phyloP scores from a whole-genome alignment of 805 yeast species.

The Geotrichum ghanense region DNA sequence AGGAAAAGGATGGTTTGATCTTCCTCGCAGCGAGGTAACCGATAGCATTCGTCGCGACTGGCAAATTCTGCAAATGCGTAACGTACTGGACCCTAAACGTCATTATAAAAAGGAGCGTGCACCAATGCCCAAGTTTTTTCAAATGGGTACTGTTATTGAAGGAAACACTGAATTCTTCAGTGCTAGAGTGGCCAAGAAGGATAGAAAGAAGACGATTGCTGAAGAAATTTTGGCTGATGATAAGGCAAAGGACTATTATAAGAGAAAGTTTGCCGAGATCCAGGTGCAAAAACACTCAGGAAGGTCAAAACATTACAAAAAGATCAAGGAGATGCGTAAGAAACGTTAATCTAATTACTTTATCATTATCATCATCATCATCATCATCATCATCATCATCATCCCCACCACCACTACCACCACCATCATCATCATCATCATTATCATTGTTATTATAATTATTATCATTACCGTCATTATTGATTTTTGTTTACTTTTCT shows the following conservation, averaged over 20 bases:
- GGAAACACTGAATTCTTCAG: slow-evolving; percentile 71
- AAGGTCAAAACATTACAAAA: slow-evolving; percentile 54
- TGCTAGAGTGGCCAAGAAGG: slow-evolving; percentile 52
- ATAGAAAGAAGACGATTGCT: slow-evolving; percentile 67
- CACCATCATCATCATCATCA: too few relatives aligned
- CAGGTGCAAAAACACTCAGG: slow-evolving; percentile 57
- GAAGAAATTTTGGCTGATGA: slow-evolving; percentile 73
- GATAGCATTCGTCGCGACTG: slow-evolving; percentile 66
- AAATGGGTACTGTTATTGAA: slow-evolving; percentile 79
- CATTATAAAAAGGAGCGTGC: slow-evolving; percentile 82
- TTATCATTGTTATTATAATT: too few relatives aligned
- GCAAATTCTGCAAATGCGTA: slow-evolving; percentile 69
- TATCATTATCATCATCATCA: too few relatives aligned
- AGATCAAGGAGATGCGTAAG: slow-evolving; percentile 48
- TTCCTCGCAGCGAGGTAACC: slow-evolving; percentile 69
- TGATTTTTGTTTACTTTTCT: too few relatives aligned
- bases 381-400: too few relatives aligned
- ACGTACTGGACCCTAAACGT: slow-evolving; percentile 88
- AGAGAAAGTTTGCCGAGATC: slow-evolving; percentile 71
- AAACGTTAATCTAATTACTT: slow-evolving; percentile 23
- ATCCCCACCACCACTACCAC: too few relatives aligned
- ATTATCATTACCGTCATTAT: too few relatives aligned
- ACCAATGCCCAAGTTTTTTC: slow-evolving; percentile 64
- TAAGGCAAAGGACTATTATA: slow-evolving; percentile 63
- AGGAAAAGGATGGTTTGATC: slow-evolving; percentile 66